A percentile compares a stretch with the other conserved stretches of the same genome.
Conservation (phyloP, 192 early-diverging fungal genomes). For the Rhizophlyctis rosea region DNA sequence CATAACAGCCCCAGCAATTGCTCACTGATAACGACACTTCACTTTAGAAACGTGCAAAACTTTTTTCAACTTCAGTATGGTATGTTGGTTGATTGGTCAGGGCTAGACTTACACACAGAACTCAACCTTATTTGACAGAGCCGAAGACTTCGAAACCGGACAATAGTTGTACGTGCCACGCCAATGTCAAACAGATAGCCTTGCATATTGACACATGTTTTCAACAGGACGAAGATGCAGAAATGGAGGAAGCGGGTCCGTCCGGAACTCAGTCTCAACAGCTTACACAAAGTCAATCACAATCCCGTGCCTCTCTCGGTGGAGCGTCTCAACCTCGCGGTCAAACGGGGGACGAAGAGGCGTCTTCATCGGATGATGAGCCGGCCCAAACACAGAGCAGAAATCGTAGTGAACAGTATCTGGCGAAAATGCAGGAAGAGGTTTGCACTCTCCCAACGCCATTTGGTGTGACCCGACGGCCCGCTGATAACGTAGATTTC, state of each 20-base stretch:
- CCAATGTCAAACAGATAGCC: not conserved
- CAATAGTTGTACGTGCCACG: not conserved
- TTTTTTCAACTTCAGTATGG: not conserved
- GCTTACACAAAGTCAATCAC: too few species aligned
- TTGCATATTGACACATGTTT: not conserved
- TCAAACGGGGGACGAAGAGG: constrained; percentile 1
- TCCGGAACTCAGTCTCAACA: not conserved
- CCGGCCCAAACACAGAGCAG: not conserved
- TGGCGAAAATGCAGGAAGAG: not conserved
- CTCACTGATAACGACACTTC: too few species aligned
- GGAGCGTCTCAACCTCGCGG: too few species aligned
- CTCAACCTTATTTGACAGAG: not conserved
- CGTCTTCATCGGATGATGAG: not conserved
- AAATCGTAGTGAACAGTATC: not conserved
- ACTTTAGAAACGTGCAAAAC: not conserved
- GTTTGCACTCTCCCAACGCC: not conserved
- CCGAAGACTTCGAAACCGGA: not conserved
- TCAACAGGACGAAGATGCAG: not conserved
- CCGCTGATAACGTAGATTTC: not conserved
- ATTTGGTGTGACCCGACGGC: not conserved
- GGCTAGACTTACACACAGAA: not conserved
- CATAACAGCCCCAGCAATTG: too few species aligned
- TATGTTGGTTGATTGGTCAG: not conserved
- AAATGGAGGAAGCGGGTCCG: not conserved
- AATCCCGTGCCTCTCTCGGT: too few species aligned